Base-by-base conservation (phyloP, 768 basidiomycete genomes). In the Fistulinella prunicolor region DNA sequence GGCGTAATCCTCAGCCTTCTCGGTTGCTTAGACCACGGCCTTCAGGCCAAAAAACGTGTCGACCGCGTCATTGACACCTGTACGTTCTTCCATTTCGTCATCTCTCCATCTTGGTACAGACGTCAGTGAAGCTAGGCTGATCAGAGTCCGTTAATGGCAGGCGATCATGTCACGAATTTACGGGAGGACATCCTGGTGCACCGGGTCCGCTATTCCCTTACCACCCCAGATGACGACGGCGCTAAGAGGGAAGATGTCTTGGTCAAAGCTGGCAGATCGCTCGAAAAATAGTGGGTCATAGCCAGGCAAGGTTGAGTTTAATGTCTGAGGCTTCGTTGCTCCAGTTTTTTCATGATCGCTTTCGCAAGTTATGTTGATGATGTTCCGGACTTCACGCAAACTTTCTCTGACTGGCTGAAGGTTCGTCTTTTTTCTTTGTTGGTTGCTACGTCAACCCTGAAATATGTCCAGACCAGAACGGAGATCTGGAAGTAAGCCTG, bases 261-360 rank as follows among this genome's bases (percentile, higher is more conserved):
- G 38, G 73, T 74, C 37, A 83, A 82, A 62, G 89, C 89, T 17
- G 77, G 76, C 9, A 85, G 83, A 58, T 80, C 89, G 7, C 63
- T 94, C 35, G 91, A 94, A 69, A 91, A 93, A 78, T 94, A 94
- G 90, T 90, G 56, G n/a, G 84, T 68, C 3, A 28, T 14, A n/a
- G n/a, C 44, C 21, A 22, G 46, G 38, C 38, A 21, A 43, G 21
- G 24, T 10, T 24, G 22, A 43, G 17, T 44, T 38, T 29, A 23
- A 46, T 29, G 22, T 10, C 49, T 46, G 24, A 47, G n/a, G 8
- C 10, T n/a, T 21, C 12, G n/a, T 5, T 19, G 3, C 36, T 9
- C 17, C 47, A 93, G 89, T 66, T 96, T 95, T 72, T 97, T 97
- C 70, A 81, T 94, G 57, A 88, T 98, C 50, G 89, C 87, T 0